Base-by-base conservation (phyloP, 2,329 filamentous ascomycete species). In the Decorospora gaudefroyi region DNA sequence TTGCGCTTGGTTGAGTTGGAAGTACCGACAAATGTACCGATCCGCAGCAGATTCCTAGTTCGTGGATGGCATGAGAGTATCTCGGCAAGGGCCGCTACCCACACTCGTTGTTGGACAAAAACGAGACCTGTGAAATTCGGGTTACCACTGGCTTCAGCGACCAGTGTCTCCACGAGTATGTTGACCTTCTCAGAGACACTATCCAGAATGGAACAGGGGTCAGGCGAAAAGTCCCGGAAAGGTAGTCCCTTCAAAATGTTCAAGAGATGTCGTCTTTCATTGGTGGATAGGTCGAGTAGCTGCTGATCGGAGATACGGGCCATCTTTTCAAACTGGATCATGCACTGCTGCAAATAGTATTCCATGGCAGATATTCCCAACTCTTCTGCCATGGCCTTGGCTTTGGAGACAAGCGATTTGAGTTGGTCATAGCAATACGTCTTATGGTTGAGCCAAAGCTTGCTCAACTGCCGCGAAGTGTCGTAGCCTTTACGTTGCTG, bases 21-120 rank as follows among this genome's bases (percentile, higher is more conserved):
- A 71, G 71, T 74, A 6, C 82, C 82, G 7, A 84, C 72, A 42
- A 83, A 83, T 3, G 76, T 76, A 22, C 69, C 76, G 10, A 74
- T 56, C 9, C 55, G 67, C 54, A 76, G 72, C 8, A 62, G 51
- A 17, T 69, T 54, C 44, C 33, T 51, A 2, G 65, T 61, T 12
- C 57, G 51, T 9, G 66, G 63, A 29, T 72, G 64, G 4, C 48
- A 37, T 7, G 59, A 56, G 1, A 76, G 46, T 2, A 74, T 55
- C 25, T 72, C 60, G 9, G 70, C 65, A 8, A 78, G 57, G n/a
- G 68, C 68, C 25, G 69, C 62, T 7, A 76, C 74, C 45, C 68
- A 72, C 4, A 69, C 72, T 28, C 74, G 53, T 49, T 77, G 72
- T 40, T 77, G 68, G 4, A 76, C 72, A 44, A 78, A 78, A 1